A percentile compares a stretch with the other conserved stretches of the same genome.
Evolutionary conservation across 176 grass and related monocot species (phyloP).

Genomic region (Aegilops sharonensis): DNA sequence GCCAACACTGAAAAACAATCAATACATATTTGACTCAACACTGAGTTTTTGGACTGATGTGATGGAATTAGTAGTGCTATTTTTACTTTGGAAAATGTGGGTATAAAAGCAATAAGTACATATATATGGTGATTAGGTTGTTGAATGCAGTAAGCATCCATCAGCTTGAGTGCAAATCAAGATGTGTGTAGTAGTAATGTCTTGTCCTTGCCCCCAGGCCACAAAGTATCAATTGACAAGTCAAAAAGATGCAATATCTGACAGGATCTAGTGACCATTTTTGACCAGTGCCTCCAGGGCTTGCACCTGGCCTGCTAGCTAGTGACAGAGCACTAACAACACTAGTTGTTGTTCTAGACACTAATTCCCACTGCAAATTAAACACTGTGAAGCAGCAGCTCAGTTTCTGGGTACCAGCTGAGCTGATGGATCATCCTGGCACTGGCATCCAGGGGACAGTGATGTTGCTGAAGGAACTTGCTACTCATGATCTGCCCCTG

Average conservation of each 20-base stretch:
- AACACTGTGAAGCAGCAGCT: neutral
- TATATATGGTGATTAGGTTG: neutral
- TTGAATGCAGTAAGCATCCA: neutral
- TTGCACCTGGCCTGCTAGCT: neutral
- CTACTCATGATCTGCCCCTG: constrained; percentile 21
- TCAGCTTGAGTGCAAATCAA: neutral
- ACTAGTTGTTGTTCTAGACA: constrained; percentile 14
- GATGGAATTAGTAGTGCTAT: neutral
- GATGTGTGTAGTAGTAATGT: neutral
- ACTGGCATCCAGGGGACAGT: constrained; percentile 21
- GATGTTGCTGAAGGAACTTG: neutral
- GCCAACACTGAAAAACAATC: neutral
- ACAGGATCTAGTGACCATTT: neutral
- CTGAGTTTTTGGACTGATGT: neutral
- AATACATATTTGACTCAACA: neutral
- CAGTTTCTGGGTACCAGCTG: neutral
- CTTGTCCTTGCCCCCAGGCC: neutral
- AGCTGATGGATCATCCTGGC: neutral
- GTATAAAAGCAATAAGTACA: neutral
- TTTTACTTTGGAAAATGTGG: neutral
- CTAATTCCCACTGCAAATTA: neutral
- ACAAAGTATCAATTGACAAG: neutral
- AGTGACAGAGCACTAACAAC: constrained; percentile 1
- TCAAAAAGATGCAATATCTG: neutral
- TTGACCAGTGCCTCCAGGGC: neutral